Base-by-base conservation (phyloP, 2,329 filamentous ascomycete species). In the Plectosphaerella cucumerina region DNA sequence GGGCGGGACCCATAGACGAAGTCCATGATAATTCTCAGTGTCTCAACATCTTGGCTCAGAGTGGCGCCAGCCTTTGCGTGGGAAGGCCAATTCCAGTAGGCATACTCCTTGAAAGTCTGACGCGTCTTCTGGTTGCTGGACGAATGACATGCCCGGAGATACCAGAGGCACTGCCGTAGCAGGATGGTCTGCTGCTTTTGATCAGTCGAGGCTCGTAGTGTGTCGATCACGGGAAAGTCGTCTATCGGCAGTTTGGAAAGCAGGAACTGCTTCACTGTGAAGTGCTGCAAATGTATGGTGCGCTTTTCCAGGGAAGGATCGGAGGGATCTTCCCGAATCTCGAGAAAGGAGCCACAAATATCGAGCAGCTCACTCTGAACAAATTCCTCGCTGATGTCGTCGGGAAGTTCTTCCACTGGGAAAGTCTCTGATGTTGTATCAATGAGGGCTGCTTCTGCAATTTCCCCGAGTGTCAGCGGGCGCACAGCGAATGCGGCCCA, bases 321-420 rank as follows among this genome's bases (percentile, higher is more conserved):
- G 1, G 15, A 3, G 1, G 3, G 1, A 12, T 26, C 2, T 8
- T 20, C 17, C 0, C 50, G 53, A 6, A 65, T 44, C 17, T 68
- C 66, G 1, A 70, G 1, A 2, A 71, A 49, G 0, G 63, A 60
- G 0, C 59, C 61, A 20, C 66, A 70, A 1, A 64, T 51, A 1
- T 56, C 56, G 0, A 63, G 6, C 5, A 69, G 62, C 34, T 66
- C 61, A 9, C 49, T 55, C 10, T 59, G 50, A 6, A 70, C 22
- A 37, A 65, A 68, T 0, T 65, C 60, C 0, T 69, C 57, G 11
- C 65, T 54, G 2, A 65, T 12, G 0, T n/a, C 15, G 6, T 68
- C 63, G 0, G 62, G 62, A 0, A 67, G 35, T 0, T 69, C 60
- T 0, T 65, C 59, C 0, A 53, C 21, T 0, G 55, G 56, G 0